Evolutionary conservation across 2,329 filamentous ascomycete genomes (phyloP).

Genomic region (Trichoderma oligosporum): DNA sequence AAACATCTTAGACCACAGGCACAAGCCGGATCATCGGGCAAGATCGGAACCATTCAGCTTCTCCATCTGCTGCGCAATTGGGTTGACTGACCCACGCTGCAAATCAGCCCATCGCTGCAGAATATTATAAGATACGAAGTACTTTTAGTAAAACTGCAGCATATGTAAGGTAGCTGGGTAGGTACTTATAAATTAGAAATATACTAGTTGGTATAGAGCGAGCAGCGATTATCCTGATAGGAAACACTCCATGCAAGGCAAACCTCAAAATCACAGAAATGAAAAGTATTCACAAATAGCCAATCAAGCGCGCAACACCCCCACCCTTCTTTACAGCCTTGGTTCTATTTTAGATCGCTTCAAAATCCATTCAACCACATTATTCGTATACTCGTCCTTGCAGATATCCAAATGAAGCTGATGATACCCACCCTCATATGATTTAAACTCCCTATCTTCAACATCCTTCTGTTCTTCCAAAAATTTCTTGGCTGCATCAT

Average conservation of each 20-base stretch:
- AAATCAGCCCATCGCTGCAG: conserved; percentile 1
- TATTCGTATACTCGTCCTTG: conserved; percentile 52
- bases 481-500: conserved; percentile 60
- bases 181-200: neutral
- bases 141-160: neutral
- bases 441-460: conserved; percentile 66
- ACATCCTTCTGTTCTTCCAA: conserved; percentile 54
- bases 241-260: neutral
- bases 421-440: conserved; percentile 76
- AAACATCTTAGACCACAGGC: neutral
- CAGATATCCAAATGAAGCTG: conserved; percentile 62
- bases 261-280: neutral
- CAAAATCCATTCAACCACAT: conserved; percentile 65
- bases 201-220: too few relatives aligned
- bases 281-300: neutral
- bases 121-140: neutral
- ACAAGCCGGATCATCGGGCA: neutral
- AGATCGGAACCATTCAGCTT: conserved; percentile 13
- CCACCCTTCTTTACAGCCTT: conserved; percentile 36
- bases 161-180: neutral
- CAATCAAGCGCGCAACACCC: neutral
- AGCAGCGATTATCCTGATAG: too few relatives aligned
- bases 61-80: neutral
- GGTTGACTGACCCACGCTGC: neutral
- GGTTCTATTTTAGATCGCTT: conserved; percentile 35